Base-by-base conservation (phyloP, 306 rosid species). In the Mimosa pudica region DNA sequence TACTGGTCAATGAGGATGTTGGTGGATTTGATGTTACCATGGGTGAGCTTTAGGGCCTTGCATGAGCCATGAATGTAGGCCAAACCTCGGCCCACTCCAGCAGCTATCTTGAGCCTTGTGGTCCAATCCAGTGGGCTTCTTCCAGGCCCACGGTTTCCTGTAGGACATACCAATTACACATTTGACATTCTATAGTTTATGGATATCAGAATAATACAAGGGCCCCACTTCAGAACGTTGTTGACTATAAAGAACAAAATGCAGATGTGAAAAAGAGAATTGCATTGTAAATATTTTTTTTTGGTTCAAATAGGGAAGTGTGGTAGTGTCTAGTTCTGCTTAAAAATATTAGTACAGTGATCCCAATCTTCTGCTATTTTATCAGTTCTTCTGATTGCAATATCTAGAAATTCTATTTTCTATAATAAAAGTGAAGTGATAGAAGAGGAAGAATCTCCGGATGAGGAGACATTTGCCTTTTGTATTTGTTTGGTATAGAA, bases 71-170 rank as follows among this genome's bases (percentile, higher is more conserved):
- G 98, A 77, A 95, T 91, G 68, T 83, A 95, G 16, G 94, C 88
- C 6, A 95, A 42, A 0, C 98, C 98, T 46, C 91, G 85, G 0
- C 97, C 97, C 18, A 93, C 92, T 33, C 95, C 98, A 1, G 92
- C 92, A 45, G 97, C 98, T 65, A 95, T 91, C 69, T 85, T 92
- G 9, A 95, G 92, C 90, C 98, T 80, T 3, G 97, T 91, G 82
- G 97, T 91, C 98, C 98, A 95, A 81, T 95, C 97, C 82, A 95
- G 75, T 51, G 98, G 98, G 82, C 92, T 92, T 77, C 98, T 66
- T 18, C 98, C 98, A 0, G 98, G 98, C 42, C 98, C 98, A 58
- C 98, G 76, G 88, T 95, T 95, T 17, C 98, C 98, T 95, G 89
- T 71, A 16, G 8, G 35, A 36, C 1, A 14, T 55, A 68, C 32